Base-by-base conservation (phyloP, 2,329 filamentous ascomycete genomes). In the Aspergillus tubingensis region DNA sequence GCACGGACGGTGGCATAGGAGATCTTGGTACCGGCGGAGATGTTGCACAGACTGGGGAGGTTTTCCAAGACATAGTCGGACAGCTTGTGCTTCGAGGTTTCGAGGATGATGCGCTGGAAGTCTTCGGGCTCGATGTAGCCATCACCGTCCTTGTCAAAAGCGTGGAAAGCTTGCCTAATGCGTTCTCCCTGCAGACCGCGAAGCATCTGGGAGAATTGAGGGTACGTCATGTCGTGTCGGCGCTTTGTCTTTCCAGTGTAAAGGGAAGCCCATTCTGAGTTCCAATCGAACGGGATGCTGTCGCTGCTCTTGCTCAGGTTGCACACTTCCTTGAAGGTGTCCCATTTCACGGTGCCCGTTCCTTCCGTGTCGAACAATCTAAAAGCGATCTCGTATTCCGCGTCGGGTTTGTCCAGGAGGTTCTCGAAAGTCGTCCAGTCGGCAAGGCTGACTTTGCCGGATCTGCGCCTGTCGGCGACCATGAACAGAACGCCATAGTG, bases 381-480 rank as follows among this genome's bases (percentile, higher is more conserved):
- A 81, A 98, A 99, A 15, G 95, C 94, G 70, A 99, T 96, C 78
- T 98, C 93, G 80, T 99, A 99, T 81, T 99, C 95, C 76, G 95
- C 95, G 74, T 98, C 95, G 63, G 95, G 91, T 80, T 97, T 98
- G 68, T 85, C 84, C 61, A 99, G 88, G 65, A 99, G 86, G 81
- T 96, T 96, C 80, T 97, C 91, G 78, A 98, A 99, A 65, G 90
- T 89, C 50, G 86, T 88, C 92, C 94, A 99, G 80, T 99, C 95
- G 62, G 87, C 82, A 57, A 98, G 81, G 68, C 81, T 90, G 68
- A 99, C 83, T 69, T 85, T 88, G 65, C 93, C 93, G 48, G 82
- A 82, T 67, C 83, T 85, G 66, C 86, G 86, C 69, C 91, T 87
- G 78, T 99, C 95, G 70, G 95, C 95, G 60, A 99, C 90, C 65